phyloP scores from a whole-genome alignment of 192 early-diverging fungal genomes.

The Coemansia interrupta region DNA sequence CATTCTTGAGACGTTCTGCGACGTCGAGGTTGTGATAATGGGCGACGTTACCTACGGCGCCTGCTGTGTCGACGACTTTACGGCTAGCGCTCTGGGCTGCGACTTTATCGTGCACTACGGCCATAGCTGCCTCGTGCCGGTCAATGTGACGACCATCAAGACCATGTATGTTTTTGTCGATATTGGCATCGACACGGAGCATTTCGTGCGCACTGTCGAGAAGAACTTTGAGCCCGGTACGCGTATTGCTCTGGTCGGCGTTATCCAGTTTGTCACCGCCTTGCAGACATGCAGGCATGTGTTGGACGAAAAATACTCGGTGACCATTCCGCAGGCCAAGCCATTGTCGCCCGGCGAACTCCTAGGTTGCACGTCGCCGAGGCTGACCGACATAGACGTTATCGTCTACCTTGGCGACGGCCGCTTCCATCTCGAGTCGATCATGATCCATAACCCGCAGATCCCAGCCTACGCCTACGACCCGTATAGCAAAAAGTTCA shows the following conservation, averaged over 20 bases:
- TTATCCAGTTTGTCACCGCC: slow-evolving; percentile 91
- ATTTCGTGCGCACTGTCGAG: slow-evolving; percentile 87
- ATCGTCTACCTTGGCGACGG: slow-evolving; percentile 91
- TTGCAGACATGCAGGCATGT: slow-evolving; percentile 63
- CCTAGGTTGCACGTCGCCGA: slow-evolving; percentile 92
- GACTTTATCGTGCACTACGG: slow-evolving; percentile 99
- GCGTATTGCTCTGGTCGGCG: slow-evolving; percentile 78
- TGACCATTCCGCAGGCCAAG: slow-evolving; percentile 87
- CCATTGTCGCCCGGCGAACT: slow-evolving; percentile 95
- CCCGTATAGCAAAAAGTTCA: slow-evolving; percentile 89
- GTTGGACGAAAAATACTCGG: slow-evolving; percentile 57
- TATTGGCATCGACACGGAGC: slow-evolving; percentile 88
- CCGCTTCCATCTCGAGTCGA: slow-evolving; percentile 95
- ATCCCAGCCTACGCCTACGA: slow-evolving; percentile 92
- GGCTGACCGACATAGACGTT: slow-evolving; percentile 67
- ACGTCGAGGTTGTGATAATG: slow-evolving; percentile 92
- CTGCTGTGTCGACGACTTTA: slow-evolving; percentile 97
- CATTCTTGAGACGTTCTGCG: slow-evolving; percentile 75
- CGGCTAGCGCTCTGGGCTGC: slow-evolving; percentile 85
- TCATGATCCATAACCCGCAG: slow-evolving; percentile 96
- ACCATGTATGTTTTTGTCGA: slow-evolving; percentile 99
- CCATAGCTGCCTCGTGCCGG: slow-evolving; percentile 95
- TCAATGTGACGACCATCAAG: slow-evolving; percentile 89
- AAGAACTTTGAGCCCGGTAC: slow-evolving; percentile 80
- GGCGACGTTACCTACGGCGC: slow-evolving; percentile 99